These are phyloP conservation scores for Podosphaera fusca DNA, from an alignment of 2,329 filamentous ascomycete species.

Conservation along the genomic window DNA sequence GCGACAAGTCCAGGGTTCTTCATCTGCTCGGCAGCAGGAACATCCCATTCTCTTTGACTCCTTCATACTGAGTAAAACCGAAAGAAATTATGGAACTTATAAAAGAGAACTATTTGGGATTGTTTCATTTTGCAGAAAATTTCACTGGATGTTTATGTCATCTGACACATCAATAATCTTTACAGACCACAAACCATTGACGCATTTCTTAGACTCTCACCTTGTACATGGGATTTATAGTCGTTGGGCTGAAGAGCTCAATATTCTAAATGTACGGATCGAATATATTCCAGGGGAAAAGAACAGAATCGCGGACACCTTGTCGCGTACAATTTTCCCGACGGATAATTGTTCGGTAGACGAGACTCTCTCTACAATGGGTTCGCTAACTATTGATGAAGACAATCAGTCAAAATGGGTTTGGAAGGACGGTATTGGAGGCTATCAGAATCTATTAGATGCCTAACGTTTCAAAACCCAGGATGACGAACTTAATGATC, in stretches of 20 bases:
- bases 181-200: background rate
- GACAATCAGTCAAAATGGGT: background rate
- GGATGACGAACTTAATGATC: background rate
- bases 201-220: background rate
- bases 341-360: background rate
- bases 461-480: background rate
- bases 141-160: no score
- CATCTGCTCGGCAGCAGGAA: no score
- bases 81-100: no score
- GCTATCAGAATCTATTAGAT: background rate
- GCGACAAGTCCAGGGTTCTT: no score
- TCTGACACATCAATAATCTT: no score
- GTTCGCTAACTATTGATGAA: background rate
- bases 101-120: no score
- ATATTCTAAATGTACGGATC: background rate
- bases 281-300: background rate
- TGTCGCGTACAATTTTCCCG: background rate
- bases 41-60: no score
- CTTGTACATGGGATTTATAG: background rate
- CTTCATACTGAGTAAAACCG: no score
- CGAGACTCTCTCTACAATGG: background rate
- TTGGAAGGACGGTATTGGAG: background rate
- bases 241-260: background rate
- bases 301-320: background rate
- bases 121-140: no score